Evolutionary conservation across 352 stramenopile species (phyloP), one percentile per base, ranked within the genome.

Genomic region (Phytophthora lateralis): DNA sequence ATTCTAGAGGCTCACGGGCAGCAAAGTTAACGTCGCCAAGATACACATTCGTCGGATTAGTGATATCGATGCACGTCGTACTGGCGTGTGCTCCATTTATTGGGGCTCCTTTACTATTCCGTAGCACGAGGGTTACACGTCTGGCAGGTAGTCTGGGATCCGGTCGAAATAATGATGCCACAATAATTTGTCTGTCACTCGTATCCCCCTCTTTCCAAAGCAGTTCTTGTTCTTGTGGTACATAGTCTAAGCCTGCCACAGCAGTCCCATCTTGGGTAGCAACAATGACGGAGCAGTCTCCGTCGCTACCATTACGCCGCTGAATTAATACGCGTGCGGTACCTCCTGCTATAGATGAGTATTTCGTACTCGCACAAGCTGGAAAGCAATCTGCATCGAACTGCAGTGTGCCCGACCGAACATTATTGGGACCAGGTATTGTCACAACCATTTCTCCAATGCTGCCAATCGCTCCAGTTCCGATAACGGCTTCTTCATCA

Each of bases 311-410:
- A 35, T 71, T 75, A 17, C 65, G 79, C 8, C 85, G 77, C 55
- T 91, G 77, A 2, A 94, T 46, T 43, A 81, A 51, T 1, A 85
- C 75, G 11, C 65, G 66, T 6, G 78, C 76, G 1, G 85, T 27
- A 4, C 82, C 84, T 24, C 81, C 79, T 14, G 85, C 71, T 27
- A 69, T 34, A 9, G 85, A 45, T 0, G 57, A 55, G 54, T 91
- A 91, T 43, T 67, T 78, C 5, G 37, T 59, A 29, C 78, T 82
- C 1, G 49, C 47, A 29, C 85, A 94, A 20, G 60, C 73, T 2
- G 81, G 76, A 57, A 91, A 92, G 27, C 85, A 94, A n/a, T 83
- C 67, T 0, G 81, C 71, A 27, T 83, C 67, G 9, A 94, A 88
- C 52, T 91, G 83, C 11, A 89, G 53, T 3, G 73, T 60, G 4